Conservation (phyloP, 805 yeast genomes). For the Candida takata region DNA sequence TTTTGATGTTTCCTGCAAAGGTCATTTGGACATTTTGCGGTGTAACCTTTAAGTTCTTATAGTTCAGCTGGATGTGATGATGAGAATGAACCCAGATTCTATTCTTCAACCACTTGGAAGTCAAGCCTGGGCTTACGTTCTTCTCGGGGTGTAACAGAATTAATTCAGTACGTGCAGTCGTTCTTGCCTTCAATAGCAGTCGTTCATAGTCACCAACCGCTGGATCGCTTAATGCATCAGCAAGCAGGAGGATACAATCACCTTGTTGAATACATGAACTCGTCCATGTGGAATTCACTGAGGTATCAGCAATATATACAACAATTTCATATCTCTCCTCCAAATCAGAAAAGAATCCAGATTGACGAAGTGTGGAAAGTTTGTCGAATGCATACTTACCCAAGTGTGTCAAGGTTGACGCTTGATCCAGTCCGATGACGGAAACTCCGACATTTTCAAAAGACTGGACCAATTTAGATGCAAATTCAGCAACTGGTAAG, state of each 20-base stretch:
- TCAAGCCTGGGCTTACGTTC: constrained; percentile 77
- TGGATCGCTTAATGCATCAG: constrained; percentile 72
- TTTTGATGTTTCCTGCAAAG: constrained; percentile 24
- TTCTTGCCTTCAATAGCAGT: constrained; percentile 61
- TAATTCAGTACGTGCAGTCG: constrained; percentile 83
- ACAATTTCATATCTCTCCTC: constrained; percentile 89
- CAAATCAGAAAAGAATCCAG: constrained; percentile 84
- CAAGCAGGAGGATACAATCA: constrained; percentile 83
- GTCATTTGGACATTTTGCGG: constrained; percentile 13
- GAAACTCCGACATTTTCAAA: constrained; percentile 64
- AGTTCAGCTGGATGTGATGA: constrained; percentile 78
- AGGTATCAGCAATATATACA: constrained; percentile 82
- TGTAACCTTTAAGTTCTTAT: constrained; percentile 10
- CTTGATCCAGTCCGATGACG: constrained; percentile 77
- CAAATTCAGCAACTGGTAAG: constrained; percentile 84
- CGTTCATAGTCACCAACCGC: constrained; percentile 83
- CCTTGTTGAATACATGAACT: constrained; percentile 90
- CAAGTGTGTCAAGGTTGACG: constrained; percentile 67
- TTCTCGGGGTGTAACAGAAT: constrained; percentile 79
- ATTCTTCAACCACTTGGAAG: constrained; percentile 76
- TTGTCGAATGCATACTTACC: constrained; percentile 93
- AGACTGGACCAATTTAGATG: constrained; percentile 62
- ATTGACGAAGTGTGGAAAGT: constrained; percentile 73
- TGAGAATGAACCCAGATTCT: constrained; percentile 90
- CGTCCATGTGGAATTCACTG: constrained; percentile 82